Evolutionary conservation across 2,329 filamentous ascomycete species (phyloP).

Genomic region (Arthrinium phaeospermum): DNA sequence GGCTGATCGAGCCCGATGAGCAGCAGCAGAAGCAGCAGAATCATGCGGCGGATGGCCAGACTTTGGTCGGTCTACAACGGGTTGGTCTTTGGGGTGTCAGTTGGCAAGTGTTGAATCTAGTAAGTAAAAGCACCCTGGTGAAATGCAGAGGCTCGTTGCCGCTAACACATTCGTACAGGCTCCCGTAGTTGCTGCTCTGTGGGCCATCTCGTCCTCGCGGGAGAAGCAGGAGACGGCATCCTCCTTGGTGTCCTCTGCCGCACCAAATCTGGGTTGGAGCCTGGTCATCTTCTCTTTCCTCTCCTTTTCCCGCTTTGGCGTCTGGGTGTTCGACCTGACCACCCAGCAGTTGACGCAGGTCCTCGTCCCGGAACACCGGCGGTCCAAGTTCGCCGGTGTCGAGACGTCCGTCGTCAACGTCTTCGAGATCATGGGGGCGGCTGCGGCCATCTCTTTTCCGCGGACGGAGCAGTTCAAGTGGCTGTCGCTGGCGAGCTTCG

Average conservation of each 20-base stretch:
- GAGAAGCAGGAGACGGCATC: conserved; percentile 6
- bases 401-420: conserved; percentile 46
- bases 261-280: conserved; percentile 34
- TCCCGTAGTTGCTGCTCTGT: conserved; percentile 40
- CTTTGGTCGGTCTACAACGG: conserved; percentile 40
- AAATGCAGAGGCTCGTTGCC: not conserved
- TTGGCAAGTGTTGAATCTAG: conserved; percentile 47
- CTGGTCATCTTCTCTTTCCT: conserved; percentile 46
- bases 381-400: conserved; percentile 49
- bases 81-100: conserved; percentile 49
- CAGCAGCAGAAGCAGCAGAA: not conserved
- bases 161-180: conserved; percentile 30
- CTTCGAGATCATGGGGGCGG: conserved; percentile 46
- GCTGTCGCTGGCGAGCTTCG: conserved; percentile 40
- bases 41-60: conserved; percentile 31
- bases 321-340: conserved; percentile 51
- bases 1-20: conserved; percentile 22
- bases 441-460: conserved; percentile 43
- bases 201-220: conserved; percentile 34
- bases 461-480: conserved; percentile 45
- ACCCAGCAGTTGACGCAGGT: conserved; percentile 40
- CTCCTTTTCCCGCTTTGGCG: conserved; percentile 48
- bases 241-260: not conserved
- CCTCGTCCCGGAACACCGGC: conserved; percentile 37
- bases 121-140: conserved; percentile 28